A percentile compares a stretch with the other conserved stretches of the same genome.
These are phyloP conservation scores for Fraxinus paxiana DNA, from an alignment of 305 asterid species.

Conservation along the genomic window DNA sequence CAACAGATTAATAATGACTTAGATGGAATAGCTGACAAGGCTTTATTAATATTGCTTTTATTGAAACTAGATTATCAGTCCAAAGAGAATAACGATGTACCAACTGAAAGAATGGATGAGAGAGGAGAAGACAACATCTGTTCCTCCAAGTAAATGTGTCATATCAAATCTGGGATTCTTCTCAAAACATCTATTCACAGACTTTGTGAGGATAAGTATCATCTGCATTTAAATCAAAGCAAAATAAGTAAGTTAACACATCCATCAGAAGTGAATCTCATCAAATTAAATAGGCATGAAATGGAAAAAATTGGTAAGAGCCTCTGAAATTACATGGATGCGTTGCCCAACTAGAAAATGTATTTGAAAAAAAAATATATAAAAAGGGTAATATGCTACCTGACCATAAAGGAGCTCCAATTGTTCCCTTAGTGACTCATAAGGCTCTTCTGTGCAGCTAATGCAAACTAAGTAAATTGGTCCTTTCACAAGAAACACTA, in stretches of 20 bases:
- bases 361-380: background rate
- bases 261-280: conserved; percentile 10
- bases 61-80: conserved; percentile 15
- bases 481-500: conserved; percentile 93
- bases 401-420: conserved; percentile 89
- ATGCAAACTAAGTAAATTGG: conserved; percentile 97
- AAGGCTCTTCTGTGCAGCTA: conserved; percentile 94
- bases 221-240: conserved; percentile 56
- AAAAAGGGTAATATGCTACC: conserved; percentile 41
- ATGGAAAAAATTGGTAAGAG: conserved; percentile 1
- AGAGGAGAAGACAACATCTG: conserved; percentile 88
- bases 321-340: background rate
- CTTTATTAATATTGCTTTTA: background rate
- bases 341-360: conserved; percentile 12
- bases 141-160: conserved; percentile 98
- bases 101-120: conserved; percentile 94
- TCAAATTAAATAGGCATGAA: conserved; percentile 7
- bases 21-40: background rate
- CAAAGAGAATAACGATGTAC: conserved; percentile 44
- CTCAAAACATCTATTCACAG: conserved; percentile 91
- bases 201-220: conserved; percentile 94
- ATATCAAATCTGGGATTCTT: conserved; percentile 92
- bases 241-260: conserved; percentile 22
- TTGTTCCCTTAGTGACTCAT: conserved; percentile 83
- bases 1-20: background rate